A percentile compares a stretch with the other conserved stretches of the same genome.
Evolutionary conservation across 2,329 filamentous ascomycete genomes (phyloP).

Genomic region (Pyricularia grisea): DNA sequence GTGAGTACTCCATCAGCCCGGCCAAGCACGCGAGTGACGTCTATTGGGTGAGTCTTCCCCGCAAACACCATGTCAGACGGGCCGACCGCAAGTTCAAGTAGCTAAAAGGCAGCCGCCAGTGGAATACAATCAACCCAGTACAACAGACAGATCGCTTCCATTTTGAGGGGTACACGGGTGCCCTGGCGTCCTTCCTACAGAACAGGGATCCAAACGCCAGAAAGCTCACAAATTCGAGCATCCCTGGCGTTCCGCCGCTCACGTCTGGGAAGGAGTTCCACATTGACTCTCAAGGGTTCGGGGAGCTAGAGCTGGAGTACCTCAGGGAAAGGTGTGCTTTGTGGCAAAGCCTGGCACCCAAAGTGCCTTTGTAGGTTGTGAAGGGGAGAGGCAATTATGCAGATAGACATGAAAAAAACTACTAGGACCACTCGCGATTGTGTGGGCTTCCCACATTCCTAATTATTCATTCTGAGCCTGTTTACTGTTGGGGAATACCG

Average conservation of each 20-base stretch:
- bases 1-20: slow-evolving; percentile 50
- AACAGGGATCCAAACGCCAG: slow-evolving; percentile 48
- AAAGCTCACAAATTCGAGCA: slow-evolving; percentile 37
- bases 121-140: slow-evolving; percentile 43
- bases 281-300: slow-evolving; percentile 34
- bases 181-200: slow-evolving; percentile 50
- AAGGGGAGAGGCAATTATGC: neutral
- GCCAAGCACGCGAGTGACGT: slow-evolving; percentile 51
- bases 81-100: neutral
- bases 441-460: neutral
- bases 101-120: slow-evolving; percentile 27
- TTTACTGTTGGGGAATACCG: neutral
- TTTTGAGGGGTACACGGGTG: slow-evolving; percentile 47
- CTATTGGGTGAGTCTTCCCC: slow-evolving; percentile 32
- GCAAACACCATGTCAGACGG: too few relatives aligned
- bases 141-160: slow-evolving; percentile 42
- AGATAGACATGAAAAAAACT: neutral
- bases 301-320: slow-evolving; percentile 22
- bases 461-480: neutral
- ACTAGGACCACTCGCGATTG: neutral
- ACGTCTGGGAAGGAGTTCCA: slow-evolving; percentile 37
- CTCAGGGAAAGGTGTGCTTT: slow-evolving; percentile 41
- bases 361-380: slow-evolving; percentile 31
- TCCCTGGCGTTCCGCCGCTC: slow-evolving; percentile 34
- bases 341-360: slow-evolving; percentile 36